phyloP scores from a whole-genome alignment of 495 filamentous ascomycete species.

The Penicillium paradoxum region DNA sequence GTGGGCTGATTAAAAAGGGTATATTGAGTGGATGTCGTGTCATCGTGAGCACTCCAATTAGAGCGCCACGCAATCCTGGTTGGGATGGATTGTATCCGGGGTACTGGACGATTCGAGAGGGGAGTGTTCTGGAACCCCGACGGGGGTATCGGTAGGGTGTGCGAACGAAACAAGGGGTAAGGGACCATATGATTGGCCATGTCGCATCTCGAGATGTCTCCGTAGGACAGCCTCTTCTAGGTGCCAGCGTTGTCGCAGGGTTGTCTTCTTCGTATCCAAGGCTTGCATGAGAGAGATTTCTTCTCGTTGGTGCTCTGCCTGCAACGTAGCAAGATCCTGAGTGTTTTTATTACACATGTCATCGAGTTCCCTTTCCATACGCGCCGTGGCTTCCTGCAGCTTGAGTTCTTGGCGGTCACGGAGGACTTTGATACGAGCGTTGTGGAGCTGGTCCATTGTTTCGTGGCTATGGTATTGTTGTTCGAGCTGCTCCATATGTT shows the following conservation, averaged over 20 bases:
- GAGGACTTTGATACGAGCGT: conserved; percentile 72
- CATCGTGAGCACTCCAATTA: neutral
- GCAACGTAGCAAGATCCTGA: conserved; percentile 52
- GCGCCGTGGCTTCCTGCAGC: conserved; percentile 58
- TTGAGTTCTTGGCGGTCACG: conserved; percentile 69
- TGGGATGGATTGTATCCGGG: conserved; percentile 1
- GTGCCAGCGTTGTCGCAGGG: conserved; percentile 54
- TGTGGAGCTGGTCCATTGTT: conserved; percentile 65
- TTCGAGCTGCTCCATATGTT: conserved; percentile 54
- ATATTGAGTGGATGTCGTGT: neutral
- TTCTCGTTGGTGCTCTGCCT: conserved; percentile 47
- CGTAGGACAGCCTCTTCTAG: conserved; percentile 61
- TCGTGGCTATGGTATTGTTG: conserved; percentile 67
- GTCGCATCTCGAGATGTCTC: conserved; percentile 50
- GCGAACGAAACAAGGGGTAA: conserved; percentile 40
- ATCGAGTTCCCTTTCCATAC: conserved; percentile 61
- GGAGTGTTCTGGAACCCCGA: conserved; percentile 13
- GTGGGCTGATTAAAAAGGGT: conserved; percentile 22
- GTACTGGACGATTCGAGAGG: conserved; percentile 1
- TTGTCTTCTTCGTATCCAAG: conserved; percentile 47
- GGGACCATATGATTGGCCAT: conserved; percentile 45
- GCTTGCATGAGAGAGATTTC: conserved; percentile 44
- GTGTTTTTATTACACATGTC: conserved; percentile 47
- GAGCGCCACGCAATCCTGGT: neutral
- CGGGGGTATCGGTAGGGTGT: conserved; percentile 23